Base-by-base conservation (phyloP, 768 basidiomycete genomes). In the Leccinum broughii region DNA sequence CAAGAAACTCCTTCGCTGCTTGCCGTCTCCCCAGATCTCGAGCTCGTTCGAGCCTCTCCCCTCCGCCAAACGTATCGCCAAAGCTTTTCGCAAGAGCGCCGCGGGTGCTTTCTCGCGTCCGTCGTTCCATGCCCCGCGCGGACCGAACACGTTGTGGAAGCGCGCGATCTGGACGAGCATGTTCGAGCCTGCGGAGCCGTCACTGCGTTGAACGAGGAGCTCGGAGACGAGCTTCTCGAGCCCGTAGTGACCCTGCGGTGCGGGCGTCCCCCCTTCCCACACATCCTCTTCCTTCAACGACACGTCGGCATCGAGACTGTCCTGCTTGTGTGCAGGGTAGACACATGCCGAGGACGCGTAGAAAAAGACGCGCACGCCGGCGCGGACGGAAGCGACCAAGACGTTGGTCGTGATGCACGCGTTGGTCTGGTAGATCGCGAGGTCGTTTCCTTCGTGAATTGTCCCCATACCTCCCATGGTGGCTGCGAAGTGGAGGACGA, bases 401-500 rank as follows among this genome's bases (percentile, higher is more conserved):
- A 86, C 55, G 56, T 83, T 82, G 10, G 75, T 51, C 1, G 82
- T 83, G 77, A 86, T 85, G 6, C 59, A 39, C 24, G 82, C 76
- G 59, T 87, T 86, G 26, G 80, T 73, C 6, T 64, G 58, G 62
- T 85, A 87, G 28, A 85, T 82, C 17, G 61, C 59, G 48, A 78
- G 72, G 52, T 83, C 81, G 65, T 86, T 86, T 0, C 65, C 71
- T 4, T 71, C 64, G 62, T 86, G 84, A 51, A 86, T 87, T 0
- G 78, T 78, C 2, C 85, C 85, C 86, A 87, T 87, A 0, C 85
- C 85, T 4, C 84, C 85, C 85, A 85, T 85, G 22, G 76, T 81
- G 2, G 85, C 85, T 11, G 85, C 83, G 62, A 86, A 81, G 66
- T 87, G 85, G 20, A 85, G 71, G 26, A 87, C 77, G 7, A 70